Evolutionary conservation across 2,329 filamentous ascomycete species (phyloP).

Genomic region (Aureobasidium melanogenum): DNA sequence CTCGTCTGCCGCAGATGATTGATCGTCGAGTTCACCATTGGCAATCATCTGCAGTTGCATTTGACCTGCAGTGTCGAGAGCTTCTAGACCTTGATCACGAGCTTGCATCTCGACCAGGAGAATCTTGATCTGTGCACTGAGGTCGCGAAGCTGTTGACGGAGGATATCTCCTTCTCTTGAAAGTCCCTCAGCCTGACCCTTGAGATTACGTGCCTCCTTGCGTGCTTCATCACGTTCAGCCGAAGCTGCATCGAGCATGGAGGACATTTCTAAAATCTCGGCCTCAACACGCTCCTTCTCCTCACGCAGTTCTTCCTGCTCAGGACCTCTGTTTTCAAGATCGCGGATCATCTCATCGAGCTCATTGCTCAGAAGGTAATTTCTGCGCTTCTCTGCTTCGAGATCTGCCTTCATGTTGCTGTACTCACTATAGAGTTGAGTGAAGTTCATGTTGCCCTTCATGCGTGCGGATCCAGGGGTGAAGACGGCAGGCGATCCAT

Average conservation of each 20-base stretch:
- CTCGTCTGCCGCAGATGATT: conserved; percentile 60
- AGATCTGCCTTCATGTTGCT: conserved; percentile 60
- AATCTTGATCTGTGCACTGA: conserved; percentile 83
- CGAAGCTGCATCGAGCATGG: conserved; percentile 71
- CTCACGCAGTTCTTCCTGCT: conserved; percentile 73
- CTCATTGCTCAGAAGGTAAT: conserved; percentile 63
- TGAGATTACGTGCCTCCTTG: conserved; percentile 69
- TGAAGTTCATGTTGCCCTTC: conserved; percentile 48
- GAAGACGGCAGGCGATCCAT: conserved; percentile 22
- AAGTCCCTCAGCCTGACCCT: conserved; percentile 58
- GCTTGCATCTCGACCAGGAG: conserved; percentile 80
- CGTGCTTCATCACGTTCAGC: conserved; percentile 70
- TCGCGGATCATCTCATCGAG: conserved; percentile 80
- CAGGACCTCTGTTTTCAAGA: conserved; percentile 76
- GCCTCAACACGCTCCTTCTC: conserved; percentile 73
- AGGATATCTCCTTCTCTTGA: conserved; percentile 65
- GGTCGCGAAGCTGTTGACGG: conserved; percentile 77
- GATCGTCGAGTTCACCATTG: conserved; percentile 63
- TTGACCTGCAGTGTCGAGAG: conserved; percentile 62
- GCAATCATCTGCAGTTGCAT: conserved; percentile 69
- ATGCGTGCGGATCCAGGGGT: conserved; percentile 45
- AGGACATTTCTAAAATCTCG: conserved; percentile 69
- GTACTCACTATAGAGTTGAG: conserved; percentile 56
- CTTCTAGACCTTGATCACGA: conserved; percentile 66
- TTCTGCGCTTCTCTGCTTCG: conserved; percentile 63